phyloP scores from a whole-genome alignment of 2,329 filamentous ascomycete species.

The Diaporthe helianthi region DNA sequence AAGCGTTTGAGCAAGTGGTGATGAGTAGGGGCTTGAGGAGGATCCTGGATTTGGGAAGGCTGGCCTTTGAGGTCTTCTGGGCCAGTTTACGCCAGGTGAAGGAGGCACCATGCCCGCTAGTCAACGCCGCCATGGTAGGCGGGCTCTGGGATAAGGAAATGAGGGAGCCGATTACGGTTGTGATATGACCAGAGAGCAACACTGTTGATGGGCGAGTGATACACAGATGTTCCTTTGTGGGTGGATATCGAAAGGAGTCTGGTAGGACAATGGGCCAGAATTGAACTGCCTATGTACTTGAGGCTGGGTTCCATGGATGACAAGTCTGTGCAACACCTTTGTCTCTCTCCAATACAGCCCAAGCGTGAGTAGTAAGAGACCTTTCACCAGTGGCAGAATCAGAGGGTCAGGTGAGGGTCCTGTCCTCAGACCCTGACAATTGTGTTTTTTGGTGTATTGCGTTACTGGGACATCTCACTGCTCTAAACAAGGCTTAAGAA shows the following conservation, averaged over 20 bases:
- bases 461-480: not conserved
- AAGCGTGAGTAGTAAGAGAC: not conserved
- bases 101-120: not conserved
- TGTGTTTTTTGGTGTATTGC: not conserved
- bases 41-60: not conserved
- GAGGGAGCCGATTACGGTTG: not conserved
- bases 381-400: not conserved
- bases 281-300: not conserved
- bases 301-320: not conserved
- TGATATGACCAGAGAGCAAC: not conserved
- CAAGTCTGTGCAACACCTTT: not conserved
- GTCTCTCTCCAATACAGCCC: not conserved
- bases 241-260: too few relatives aligned
- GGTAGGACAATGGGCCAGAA: not conserved
- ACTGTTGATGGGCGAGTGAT: not conserved
- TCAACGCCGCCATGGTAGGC: conserved; percentile 10
- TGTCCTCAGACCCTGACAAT: too few relatives aligned
- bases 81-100: not conserved
- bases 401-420: not conserved
- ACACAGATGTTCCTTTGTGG: too few relatives aligned
- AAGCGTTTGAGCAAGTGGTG: conserved; percentile 9
- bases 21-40: not conserved
- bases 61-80: not conserved
- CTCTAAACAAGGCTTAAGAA: not conserved
- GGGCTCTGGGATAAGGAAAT: conserved; percentile 15